phyloP scores from a whole-genome alignment of 2,329 filamentous ascomycete species.

The Claviceps sp. region DNA sequence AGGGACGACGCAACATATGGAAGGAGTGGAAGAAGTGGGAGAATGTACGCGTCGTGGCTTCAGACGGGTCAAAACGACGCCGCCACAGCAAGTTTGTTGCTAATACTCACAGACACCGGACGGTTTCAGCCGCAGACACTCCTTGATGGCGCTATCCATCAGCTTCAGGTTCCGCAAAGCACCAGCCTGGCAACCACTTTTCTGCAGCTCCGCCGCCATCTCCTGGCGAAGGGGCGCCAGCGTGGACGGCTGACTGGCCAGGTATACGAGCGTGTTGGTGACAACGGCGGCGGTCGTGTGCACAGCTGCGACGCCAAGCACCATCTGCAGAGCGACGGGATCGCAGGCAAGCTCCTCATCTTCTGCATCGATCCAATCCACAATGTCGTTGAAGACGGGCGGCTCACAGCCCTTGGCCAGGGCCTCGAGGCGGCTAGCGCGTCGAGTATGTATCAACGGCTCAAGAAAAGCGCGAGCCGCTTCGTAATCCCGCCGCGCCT shows the following conservation, averaged over 20 bases:
- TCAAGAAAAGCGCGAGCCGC: slow-evolving; percentile 7
- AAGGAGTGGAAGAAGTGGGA: too few species aligned
- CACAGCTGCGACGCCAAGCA: slow-evolving; percentile 7
- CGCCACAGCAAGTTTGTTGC: background rate
- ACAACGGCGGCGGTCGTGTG: slow-evolving; percentile 6
- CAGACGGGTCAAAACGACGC: too few species aligned
- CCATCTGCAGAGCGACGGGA: slow-evolving; percentile 7
- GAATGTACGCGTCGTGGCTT: too few species aligned
- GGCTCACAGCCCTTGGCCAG: background rate
- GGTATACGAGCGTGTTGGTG: slow-evolving; percentile 5
- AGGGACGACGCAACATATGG: background rate
- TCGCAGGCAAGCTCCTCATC: slow-evolving; percentile 6
- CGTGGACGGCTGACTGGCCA: slow-evolving; percentile 3
- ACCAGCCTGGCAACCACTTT: slow-evolving; percentile 3
- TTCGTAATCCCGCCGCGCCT: slow-evolving; percentile 4
- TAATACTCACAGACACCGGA: slow-evolving; percentile 5
- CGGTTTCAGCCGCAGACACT: slow-evolving; percentile 6
- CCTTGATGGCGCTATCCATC: slow-evolving; percentile 7
- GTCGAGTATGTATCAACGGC: slow-evolving; percentile 5
- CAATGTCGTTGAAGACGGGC: slow-evolving; percentile 5
- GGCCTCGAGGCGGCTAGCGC: slow-evolving; percentile 2
- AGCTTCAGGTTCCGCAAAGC: slow-evolving; percentile 6
- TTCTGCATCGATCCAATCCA: slow-evolving; percentile 8
- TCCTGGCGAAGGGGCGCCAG: slow-evolving; percentile 4
- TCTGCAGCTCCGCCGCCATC: slow-evolving; percentile 1